Evolutionary conservation across 495 filamentous ascomycete genomes (phyloP).

Genomic region (Schizothecium vesticola): DNA sequence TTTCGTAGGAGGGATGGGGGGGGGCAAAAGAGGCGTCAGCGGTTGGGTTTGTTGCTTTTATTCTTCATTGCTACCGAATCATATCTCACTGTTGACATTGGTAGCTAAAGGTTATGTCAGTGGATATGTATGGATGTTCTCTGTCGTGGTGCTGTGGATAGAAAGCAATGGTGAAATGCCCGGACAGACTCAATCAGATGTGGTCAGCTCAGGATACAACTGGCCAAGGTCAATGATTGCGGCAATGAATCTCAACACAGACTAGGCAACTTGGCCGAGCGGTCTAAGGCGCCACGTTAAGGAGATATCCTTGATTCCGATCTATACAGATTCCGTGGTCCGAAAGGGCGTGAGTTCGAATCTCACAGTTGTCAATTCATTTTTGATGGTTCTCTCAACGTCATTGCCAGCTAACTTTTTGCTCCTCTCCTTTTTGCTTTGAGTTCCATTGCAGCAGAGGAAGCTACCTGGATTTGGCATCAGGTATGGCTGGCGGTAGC

Average conservation of each 20-base stretch:
- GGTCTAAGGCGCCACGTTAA: neutral
- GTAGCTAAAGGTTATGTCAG: neutral
- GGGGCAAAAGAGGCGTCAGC: neutral
- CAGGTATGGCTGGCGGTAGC: too few species aligned
- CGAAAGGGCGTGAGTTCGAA: neutral
- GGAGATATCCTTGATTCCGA: neutral
- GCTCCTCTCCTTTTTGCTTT: too few species aligned
- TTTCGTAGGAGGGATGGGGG: neutral
- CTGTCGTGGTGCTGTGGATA: too few species aligned
- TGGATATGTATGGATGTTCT: too few species aligned
- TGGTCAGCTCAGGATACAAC: neutral
- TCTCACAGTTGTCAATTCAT: neutral
- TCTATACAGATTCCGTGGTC: neutral
- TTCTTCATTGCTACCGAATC: neutral
- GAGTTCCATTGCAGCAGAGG: too few species aligned
- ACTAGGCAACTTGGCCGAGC: neutral
- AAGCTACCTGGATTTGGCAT: too few species aligned
- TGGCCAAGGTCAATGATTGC: neutral
- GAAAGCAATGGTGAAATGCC: too few species aligned
- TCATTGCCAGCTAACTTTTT: too few species aligned
- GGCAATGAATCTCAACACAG: too few species aligned
- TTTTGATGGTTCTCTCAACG: neutral
- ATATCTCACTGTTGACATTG: neutral
- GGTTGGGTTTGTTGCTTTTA: neutral
- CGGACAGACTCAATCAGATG: neutral